Conservation (phyloP, 306 rosid species). For the Acacia crassicarpa region DNA sequence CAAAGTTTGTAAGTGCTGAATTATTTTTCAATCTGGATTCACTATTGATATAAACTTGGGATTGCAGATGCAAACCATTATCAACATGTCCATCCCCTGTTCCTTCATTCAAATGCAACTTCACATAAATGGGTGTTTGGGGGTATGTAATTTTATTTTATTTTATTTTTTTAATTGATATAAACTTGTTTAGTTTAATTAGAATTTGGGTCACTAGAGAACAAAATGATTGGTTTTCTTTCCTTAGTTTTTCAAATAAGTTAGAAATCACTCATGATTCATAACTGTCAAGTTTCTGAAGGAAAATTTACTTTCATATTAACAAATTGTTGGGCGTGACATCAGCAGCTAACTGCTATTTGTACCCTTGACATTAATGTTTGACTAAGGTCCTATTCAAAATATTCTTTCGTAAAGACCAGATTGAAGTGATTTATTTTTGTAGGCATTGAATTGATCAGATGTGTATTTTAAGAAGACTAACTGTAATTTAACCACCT, state of each 20-base stretch:
- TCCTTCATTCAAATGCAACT: conserved; percentile 98
- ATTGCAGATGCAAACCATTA: conserved; percentile 67
- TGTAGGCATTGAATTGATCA: neutral
- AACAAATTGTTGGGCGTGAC: neutral
- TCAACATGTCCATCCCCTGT: conserved; percentile 79
- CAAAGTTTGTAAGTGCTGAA: conserved; percentile 7
- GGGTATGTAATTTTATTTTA: conserved; percentile 64
- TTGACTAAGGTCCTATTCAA: neutral
- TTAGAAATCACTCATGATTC: neutral
- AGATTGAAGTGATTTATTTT: neutral
- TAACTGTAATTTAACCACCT: neutral
- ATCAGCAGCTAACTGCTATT: neutral
- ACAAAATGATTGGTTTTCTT: neutral
- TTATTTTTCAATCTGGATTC: conserved; percentile 25
- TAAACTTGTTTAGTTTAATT: neutral
- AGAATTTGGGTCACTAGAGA: neutral
- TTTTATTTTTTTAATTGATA: conserved; percentile 14
- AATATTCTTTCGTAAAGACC: neutral
- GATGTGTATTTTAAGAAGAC: neutral
- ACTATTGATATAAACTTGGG: conserved; percentile 22
- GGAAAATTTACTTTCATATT: neutral
- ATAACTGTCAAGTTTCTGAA: neutral
- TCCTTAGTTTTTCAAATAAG: neutral
- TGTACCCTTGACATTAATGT: neutral
- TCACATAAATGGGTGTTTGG: conserved; percentile 98